phyloP scores from a whole-genome alignment of 345 rosid species.

The Hypericum androsaemum region DNA sequence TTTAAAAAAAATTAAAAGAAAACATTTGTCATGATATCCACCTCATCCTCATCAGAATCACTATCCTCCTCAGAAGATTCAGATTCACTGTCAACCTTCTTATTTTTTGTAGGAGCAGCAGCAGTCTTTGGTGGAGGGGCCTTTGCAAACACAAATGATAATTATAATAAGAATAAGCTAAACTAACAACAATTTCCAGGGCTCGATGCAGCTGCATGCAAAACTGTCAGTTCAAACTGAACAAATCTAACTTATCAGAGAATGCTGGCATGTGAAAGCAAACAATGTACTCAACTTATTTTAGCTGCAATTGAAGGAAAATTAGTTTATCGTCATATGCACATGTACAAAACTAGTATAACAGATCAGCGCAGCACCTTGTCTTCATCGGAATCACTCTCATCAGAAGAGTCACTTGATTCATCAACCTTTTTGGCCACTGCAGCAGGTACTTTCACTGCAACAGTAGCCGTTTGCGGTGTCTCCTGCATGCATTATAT shows the following conservation, averaged over 20 bases:
- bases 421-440: constrained; percentile 12
- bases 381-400: constrained; percentile 14
- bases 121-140: constrained; percentile 9
- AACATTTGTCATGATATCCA: background rate
- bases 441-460: background rate
- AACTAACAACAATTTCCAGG: too few species aligned
- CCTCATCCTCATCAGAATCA: constrained; percentile 15
- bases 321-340: background rate
- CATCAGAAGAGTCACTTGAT: constrained; percentile 21
- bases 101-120: constrained; percentile 3
- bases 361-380: constrained; percentile 1
- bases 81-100: constrained; percentile 13
- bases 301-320: too few species aligned
- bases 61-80: constrained; percentile 28
- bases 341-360: background rate
- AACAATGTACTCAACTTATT: too few species aligned
- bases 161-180: too few species aligned
- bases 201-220: too few species aligned
- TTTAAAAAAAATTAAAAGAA: too few species aligned
- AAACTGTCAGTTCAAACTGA: too few species aligned
- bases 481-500: background rate
- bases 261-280: too few species aligned
- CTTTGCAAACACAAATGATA: background rate
- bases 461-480: constrained; percentile 7
- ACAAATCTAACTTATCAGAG: too few species aligned